Evolutionary conservation across 176 grass and related monocot species (phyloP), one percentile per base, ranked within the genome.

Genomic region (Areca catechu): DNA sequence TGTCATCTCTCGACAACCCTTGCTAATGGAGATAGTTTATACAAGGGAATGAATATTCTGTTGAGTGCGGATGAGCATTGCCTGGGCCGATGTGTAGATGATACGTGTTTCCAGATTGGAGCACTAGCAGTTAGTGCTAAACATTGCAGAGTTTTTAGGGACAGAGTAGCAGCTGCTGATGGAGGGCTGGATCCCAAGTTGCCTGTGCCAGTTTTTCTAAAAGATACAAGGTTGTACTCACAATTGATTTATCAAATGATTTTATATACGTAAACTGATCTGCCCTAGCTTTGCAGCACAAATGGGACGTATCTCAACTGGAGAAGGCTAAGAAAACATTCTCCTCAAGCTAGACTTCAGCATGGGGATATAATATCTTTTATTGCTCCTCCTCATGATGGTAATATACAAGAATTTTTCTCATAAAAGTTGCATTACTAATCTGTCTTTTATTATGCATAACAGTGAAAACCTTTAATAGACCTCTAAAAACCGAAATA

Each of bases 311-410:
- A 27, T 27, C 25, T 89, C 34, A 98, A 98, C 49, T 89, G 84
- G 84, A 83, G 19, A 55, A 92, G 29, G 67, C 16, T 89, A 48
- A 80, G 27, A 59, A 98, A 92, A 57, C 68, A 37, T 53, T 59
- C 85, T 65, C 27, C 93, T 67, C 69, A 75, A 5, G 62, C 53
- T 47, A 85, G 83, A 71, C 84, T 98, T 70, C 72, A 66, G 54
- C 84, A 98, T 37, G 93, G 93, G 0, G 81, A 92, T 62, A 81
- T 98, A 67, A 77, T 98, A 85, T 80, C 88, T 66, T 83, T 98
- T 25, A 48, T 72, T 57, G 43, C 78, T 71, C 34, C 69, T 49
- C 83, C 91, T 68, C 61, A 89, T 29, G 74, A 76, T 7, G 81
- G 86, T 98, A 83, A 22, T 7, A 19, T 22, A 19, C 7, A 27